Evolutionary conservation across 1,284 basidiomycete genomes (phyloP), one percentile per base, ranked within the genome.

Genomic region (Ceratobasidium theobromae): DNA sequence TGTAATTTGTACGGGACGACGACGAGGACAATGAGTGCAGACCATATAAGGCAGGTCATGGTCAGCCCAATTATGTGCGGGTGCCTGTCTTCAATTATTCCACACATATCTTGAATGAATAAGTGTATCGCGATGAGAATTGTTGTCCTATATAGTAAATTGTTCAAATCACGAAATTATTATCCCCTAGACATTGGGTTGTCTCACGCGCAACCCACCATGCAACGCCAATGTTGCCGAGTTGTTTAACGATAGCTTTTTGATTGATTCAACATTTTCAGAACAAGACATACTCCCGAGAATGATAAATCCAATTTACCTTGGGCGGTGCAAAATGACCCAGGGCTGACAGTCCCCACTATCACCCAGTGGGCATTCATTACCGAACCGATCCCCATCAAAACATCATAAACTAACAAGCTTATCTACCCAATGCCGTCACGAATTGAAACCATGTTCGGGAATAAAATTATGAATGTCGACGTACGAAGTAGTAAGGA

Each of bases 291-390:
- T 48, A 12, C 21, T 4, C 5, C 12, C 14, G 5, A 12, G 4
- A 3, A 25, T 12, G 14, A 4, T 4, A 32, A 9, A 27, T 11
- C 14, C 32, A 16, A 41, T 43, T 70, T 18, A 77, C 79, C 81
- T 75, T 82, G 81, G 3, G 74, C 70, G 28, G 70, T 73, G 68
- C 81, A 82, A 45, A 77, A 74, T 1, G 35, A 6, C 1, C 80
- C 79, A 1, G 70, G 60, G 3, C 62, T 69, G 2, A 80, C 79
- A 1, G 71, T 72, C 27, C 77, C 75, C 1, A 75, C 68, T 1
- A 71, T 46, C 4, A 78, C 75, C 81, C 81, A 82, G 53, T 73
- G 72, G 9, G 74, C 70, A 69, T 77, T 78, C 66, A 82, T 73
- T 21, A 78, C 71, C 1, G 78, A 76, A 0, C 77, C 80, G 16